Conservation (phyloP, 2,329 filamentous ascomycete species). For the Diplodia corticola region DNA sequence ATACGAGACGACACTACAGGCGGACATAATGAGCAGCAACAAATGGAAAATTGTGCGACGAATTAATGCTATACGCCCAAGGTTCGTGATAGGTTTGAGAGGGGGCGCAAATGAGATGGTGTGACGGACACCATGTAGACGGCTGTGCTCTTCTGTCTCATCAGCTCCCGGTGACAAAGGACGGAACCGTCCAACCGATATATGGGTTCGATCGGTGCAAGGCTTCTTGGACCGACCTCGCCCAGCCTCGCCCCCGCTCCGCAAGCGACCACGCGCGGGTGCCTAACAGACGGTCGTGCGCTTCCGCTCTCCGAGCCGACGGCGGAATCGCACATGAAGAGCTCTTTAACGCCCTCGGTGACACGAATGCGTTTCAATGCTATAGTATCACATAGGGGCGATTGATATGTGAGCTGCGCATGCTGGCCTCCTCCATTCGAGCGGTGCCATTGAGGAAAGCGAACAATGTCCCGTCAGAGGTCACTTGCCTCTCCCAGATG, state of each 20-base stretch:
- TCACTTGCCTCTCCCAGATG: neutral
- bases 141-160: neutral
- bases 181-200: neutral
- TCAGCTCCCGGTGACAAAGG: too few relatives aligned
- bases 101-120: neutral
- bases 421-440: neutral
- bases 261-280: rapidly evolving
- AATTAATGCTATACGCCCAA: neutral
- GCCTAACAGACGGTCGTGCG: neutral
- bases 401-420: neutral
- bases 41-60: neutral
- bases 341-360: neutral
- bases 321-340: neutral
- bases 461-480: neutral
- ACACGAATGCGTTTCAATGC: neutral
- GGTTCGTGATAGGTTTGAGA: neutral
- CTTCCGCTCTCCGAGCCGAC: neutral
- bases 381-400: neutral
- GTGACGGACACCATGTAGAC: neutral
- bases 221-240: neutral
- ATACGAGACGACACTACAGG: neutral
- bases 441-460: neutral
- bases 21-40: neutral
- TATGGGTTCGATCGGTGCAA: neutral
- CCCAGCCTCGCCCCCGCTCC: too few relatives aligned